Evolutionary conservation across 2,329 filamentous ascomycete species (phyloP).

Genomic region (Didymella exigua): DNA sequence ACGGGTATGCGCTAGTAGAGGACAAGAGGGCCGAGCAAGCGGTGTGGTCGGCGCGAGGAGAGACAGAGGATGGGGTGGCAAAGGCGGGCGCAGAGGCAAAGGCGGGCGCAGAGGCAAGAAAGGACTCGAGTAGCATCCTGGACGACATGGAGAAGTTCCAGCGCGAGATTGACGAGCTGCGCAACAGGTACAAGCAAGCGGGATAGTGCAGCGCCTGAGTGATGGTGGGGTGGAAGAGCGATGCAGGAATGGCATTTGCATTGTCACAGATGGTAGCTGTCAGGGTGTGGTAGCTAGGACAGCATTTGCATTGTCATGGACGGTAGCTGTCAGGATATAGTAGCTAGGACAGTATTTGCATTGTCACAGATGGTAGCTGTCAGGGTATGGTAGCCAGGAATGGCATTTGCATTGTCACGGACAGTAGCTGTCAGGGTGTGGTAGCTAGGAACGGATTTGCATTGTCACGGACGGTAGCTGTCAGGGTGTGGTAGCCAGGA

Average conservation of each 20-base stretch:
- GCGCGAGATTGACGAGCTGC: slow-evolving; percentile 47
- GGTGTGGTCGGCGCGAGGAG: slow-evolving; percentile 38
- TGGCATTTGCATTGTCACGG: too few relatives aligned
- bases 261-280: too few relatives aligned
- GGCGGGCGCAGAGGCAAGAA: slow-evolving; percentile 8
- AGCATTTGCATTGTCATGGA: too few relatives aligned
- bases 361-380: too few relatives aligned
- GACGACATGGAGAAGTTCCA: slow-evolving; percentile 50
- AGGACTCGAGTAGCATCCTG: slow-evolving; percentile 38
- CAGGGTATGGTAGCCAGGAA: too few relatives aligned
- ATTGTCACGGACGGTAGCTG: too few relatives aligned
- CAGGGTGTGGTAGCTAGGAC: too few relatives aligned
- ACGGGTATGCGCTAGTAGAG: slow-evolving; percentile 30
- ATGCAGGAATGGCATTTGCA: neutral
- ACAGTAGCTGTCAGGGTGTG: too few relatives aligned
- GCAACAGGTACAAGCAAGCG: slow-evolving; percentile 33
- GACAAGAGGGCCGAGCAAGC: slow-evolving; percentile 29
- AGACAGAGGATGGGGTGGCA: slow-evolving; percentile 27
- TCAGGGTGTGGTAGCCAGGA: too few relatives aligned
- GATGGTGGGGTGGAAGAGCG: neutral
- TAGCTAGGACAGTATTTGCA: too few relatives aligned
- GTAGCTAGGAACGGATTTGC: too few relatives aligned
- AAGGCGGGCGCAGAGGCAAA: neutral
- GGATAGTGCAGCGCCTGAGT: slow-evolving; percentile 8
- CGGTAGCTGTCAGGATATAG: too few relatives aligned